Percentiles rank a stretch among this genome's conserved stretches.
Conservation (phyloP, 176 grass and related monocot species). For the Zoysia japonica region DNA sequence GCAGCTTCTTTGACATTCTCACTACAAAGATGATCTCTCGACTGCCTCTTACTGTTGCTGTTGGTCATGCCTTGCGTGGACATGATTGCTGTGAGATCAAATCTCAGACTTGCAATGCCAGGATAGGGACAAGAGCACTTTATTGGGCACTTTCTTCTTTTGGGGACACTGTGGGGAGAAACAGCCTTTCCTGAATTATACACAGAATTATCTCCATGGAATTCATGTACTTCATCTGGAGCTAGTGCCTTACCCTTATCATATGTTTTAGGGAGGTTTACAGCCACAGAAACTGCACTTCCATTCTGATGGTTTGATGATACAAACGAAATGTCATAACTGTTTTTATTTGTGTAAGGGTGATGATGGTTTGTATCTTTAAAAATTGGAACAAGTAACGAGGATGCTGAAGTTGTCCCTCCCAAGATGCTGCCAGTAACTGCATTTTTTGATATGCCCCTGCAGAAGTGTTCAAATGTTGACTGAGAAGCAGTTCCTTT, state of each 20-base stretch:
- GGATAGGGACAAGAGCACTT: slow-evolving; percentile 88
- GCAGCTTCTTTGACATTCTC: slow-evolving; percentile 36
- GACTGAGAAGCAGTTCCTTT: slow-evolving; percentile 74
- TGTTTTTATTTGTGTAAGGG: slow-evolving; percentile 35
- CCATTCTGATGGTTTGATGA: slow-evolving; percentile 46
- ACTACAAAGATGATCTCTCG: slow-evolving; percentile 49
- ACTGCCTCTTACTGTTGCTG: slow-evolving; percentile 39
- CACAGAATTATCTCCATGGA: slow-evolving; percentile 50
- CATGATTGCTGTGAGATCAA: slow-evolving; percentile 90
- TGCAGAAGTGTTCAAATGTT: slow-evolving; percentile 90
- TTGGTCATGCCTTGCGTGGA: slow-evolving; percentile 49
- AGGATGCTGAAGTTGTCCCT: slow-evolving; percentile 89
- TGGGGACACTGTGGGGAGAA: slow-evolving; percentile 32
- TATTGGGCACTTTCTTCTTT: slow-evolving; percentile 70
- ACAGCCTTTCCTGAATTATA: slow-evolving; percentile 46
- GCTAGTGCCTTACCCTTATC: slow-evolving; percentile 54
- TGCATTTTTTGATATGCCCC: slow-evolving; percentile 79
- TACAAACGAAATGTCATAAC: slow-evolving; percentile 31
- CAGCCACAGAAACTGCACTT: slow-evolving; percentile 35
- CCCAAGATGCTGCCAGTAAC: slow-evolving; percentile 83
- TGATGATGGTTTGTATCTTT: slow-evolving; percentile 50
- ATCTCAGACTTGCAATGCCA: slow-evolving; percentile 83
- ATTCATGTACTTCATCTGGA: slow-evolving; percentile 44
- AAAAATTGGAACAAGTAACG: slow-evolving; percentile 68
- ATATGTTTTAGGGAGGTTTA: slow-evolving; percentile 32